Percentiles rank a stretch among this genome's conserved stretches.
phyloP scores from a whole-genome alignment of 1,284 basidiomycete species.

The Ceratobasidium sp. region DNA sequence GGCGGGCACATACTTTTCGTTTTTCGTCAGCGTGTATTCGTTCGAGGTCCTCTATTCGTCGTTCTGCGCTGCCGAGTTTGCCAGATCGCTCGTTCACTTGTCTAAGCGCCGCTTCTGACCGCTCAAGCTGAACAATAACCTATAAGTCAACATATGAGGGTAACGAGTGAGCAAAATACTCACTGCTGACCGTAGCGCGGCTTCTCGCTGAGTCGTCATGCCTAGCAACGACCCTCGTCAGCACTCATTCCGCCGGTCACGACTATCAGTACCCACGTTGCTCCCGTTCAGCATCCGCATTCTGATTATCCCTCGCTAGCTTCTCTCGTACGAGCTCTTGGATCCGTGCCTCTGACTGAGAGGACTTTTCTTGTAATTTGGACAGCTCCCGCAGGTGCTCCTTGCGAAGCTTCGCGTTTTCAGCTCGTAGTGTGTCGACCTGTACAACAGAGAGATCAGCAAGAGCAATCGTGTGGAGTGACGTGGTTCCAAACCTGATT shows the following conservation, averaged over 20 bases:
- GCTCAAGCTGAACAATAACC: slow-evolving; percentile 44
- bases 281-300: slow-evolving; percentile 34
- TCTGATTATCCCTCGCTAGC: slow-evolving; percentile 36
- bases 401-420: slow-evolving; percentile 43
- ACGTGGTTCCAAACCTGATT: not conserved
- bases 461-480: not conserved
- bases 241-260: not conserved
- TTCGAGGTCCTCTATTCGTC: slow-evolving; percentile 74
- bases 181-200: slow-evolving; percentile 38
- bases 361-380: slow-evolving; percentile 28
- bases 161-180: not conserved
- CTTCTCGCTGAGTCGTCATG: slow-evolving; percentile 33
- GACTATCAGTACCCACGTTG: slow-evolving; percentile 30
- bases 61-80: slow-evolving; percentile 59
- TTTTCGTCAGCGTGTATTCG: slow-evolving; percentile 71
- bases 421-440: slow-evolving; percentile 42
- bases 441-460: not conserved
- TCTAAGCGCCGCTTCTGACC: slow-evolving; percentile 45
- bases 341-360: slow-evolving; percentile 29
- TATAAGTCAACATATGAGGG: slow-evolving; percentile 14
- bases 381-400: slow-evolving; percentile 26
- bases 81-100: slow-evolving; percentile 44
- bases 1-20: slow-evolving; percentile 62
- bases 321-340: slow-evolving; percentile 44
- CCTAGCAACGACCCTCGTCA: slow-evolving; percentile 20